A percentile compares a stretch with the other conserved stretches of the same genome.
Conservation (phyloP, 2,329 filamentous ascomycete species). For the Colletotrichum phormii region DNA sequence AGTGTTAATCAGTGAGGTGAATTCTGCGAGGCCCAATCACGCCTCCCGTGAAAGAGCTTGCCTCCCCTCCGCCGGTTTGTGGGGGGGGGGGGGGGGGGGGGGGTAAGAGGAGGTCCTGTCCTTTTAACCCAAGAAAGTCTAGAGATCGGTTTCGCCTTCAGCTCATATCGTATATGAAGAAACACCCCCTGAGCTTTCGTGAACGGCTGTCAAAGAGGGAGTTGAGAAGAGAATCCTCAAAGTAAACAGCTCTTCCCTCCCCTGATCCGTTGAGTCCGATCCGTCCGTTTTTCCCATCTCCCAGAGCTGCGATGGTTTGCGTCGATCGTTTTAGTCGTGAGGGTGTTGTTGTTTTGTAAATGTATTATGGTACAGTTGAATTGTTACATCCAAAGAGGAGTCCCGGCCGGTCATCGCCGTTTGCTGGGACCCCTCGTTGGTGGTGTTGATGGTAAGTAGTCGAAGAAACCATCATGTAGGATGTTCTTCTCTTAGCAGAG, state of each 20-base stretch:
- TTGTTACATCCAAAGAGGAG: neutral
- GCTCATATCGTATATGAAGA: slow-evolving; percentile 1
- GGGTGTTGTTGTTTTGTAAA: neutral
- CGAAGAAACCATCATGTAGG: no score
- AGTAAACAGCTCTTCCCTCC: neutral
- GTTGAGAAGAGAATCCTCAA: neutral
- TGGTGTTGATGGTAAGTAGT: neutral
- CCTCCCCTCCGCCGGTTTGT: no score
- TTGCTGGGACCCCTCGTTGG: neutral
- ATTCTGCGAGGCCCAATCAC: no score
- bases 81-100: no score
- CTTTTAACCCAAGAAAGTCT: neutral
- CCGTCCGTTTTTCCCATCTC: neutral
- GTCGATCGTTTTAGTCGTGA: neutral
- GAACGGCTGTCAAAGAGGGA: neutral
- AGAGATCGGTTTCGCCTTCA: neutral
- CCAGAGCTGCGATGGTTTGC: neutral
- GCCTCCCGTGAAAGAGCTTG: neutral
- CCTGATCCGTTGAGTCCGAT: neutral
- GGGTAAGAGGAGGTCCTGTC: neutral
- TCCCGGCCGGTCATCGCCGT: neutral
- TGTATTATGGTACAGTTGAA: neutral
- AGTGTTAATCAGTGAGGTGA: neutral
- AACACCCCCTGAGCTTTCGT: neutral
- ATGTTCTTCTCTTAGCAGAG: neutral